Evolutionary conservation across 768 basidiomycete genomes (phyloP).

Genomic region (Leccinum disarticulatum): DNA sequence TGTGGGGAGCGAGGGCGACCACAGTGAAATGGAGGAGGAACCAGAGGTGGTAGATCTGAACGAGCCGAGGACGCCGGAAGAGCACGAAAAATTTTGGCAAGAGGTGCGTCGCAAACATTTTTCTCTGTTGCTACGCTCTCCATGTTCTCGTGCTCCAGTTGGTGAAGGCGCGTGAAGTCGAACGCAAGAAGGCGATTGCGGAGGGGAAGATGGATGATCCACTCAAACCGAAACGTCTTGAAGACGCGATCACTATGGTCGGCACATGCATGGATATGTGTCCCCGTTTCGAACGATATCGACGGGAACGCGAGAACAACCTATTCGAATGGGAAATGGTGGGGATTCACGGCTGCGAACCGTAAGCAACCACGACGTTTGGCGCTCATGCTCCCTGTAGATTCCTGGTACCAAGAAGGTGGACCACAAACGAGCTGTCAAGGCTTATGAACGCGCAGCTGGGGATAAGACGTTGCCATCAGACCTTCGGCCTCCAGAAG

Average conservation of each 20-base stretch:
- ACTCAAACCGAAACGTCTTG: slow-evolving; percentile 70
- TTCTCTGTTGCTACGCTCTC: slow-evolving; percentile 18
- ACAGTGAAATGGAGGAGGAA: slow-evolving; percentile 36
- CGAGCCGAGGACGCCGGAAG: slow-evolving; percentile 57
- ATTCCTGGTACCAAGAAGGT: slow-evolving; percentile 83
- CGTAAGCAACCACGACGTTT: slow-evolving; percentile 7
- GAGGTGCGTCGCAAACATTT: slow-evolving; percentile 49
- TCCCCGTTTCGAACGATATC: slow-evolving; percentile 88
- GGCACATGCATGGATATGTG: slow-evolving; percentile 96
- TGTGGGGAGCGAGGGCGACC: slow-evolving; percentile 35
- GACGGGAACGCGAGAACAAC: slow-evolving; percentile 86
- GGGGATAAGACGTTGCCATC: slow-evolving; percentile 91
- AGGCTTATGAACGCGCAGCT: slow-evolving; percentile 92
- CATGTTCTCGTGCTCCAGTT: slow-evolving; percentile 43
- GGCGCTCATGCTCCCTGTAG: slow-evolving; percentile 46
- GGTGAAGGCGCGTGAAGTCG: slow-evolving; percentile 69
- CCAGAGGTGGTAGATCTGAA: slow-evolving; percentile 42
- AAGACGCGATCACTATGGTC: slow-evolving; percentile 89
- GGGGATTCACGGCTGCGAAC: slow-evolving; percentile 26
- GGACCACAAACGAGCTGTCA: slow-evolving; percentile 85
- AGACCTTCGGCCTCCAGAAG: slow-evolving; percentile 82
- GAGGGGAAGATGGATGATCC: slow-evolving; percentile 91
- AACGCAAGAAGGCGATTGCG: slow-evolving; percentile 71
- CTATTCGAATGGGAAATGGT: slow-evolving; percentile 86
- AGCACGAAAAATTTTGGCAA: slow-evolving; percentile 68